A percentile compares a stretch with the other conserved stretches of the same genome.
Conservation (phyloP, 2,329 filamentous ascomycete genomes). For the Trichoderma polysporum region DNA sequence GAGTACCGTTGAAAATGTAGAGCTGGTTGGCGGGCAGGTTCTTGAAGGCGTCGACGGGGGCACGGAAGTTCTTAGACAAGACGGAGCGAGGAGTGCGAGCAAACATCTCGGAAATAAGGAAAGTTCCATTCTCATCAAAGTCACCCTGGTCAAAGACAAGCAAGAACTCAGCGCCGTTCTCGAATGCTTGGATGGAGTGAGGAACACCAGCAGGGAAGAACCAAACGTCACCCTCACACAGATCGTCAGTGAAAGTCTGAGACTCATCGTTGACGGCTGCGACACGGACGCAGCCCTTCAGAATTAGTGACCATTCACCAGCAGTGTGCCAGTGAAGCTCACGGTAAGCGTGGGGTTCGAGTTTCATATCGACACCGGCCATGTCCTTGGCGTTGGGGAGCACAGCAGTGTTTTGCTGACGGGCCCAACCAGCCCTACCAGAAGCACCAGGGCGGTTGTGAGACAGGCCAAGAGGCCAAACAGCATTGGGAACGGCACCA, state of each 20-base stretch:
- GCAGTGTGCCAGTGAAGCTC: slow-evolving; percentile 64
- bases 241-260: slow-evolving; percentile 39
- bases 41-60: slow-evolving; percentile 48
- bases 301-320: slow-evolving; percentile 52
- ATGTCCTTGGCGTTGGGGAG: slow-evolving; percentile 51
- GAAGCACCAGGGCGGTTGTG: slow-evolving; percentile 48
- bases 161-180: slow-evolving; percentile 57
- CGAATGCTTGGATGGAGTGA: slow-evolving; percentile 55
- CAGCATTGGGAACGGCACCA: slow-evolving; percentile 46
- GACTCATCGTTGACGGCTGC: slow-evolving; percentile 54
- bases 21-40: slow-evolving; percentile 48
- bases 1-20: slow-evolving; percentile 55
- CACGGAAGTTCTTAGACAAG: slow-evolving; percentile 54
- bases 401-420: slow-evolving; percentile 52
- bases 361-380: slow-evolving; percentile 60
- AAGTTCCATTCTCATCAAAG: slow-evolving; percentile 60
- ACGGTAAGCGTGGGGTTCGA: slow-evolving; percentile 57
- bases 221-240: slow-evolving; percentile 51
- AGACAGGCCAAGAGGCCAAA: slow-evolving; percentile 56
- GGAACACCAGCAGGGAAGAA: slow-evolving; percentile 52
- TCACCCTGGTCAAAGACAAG: slow-evolving; percentile 59
- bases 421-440: slow-evolving; percentile 50
- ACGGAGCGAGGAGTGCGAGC: slow-evolving; percentile 52
- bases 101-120: slow-evolving; percentile 56
- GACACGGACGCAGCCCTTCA: slow-evolving; percentile 54